Conservation (phyloP, 164 flowering plant genomes). For the Piper longum region DNA sequence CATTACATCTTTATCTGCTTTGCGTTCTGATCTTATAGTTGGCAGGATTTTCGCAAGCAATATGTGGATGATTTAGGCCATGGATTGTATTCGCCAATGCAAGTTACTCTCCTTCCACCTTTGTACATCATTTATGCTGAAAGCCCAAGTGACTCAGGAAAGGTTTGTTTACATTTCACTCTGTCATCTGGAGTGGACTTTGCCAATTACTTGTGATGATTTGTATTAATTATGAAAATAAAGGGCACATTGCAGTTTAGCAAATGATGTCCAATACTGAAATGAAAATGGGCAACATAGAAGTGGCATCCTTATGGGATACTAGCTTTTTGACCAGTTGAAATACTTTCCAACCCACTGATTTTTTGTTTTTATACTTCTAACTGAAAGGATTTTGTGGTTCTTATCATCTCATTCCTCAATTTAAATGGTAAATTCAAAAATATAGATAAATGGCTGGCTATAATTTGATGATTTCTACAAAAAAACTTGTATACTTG, state of each 20-base stretch:
- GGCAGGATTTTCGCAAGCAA: conserved; percentile 71
- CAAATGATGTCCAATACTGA: no score
- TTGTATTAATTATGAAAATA: not conserved
- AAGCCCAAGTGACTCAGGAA: conserved; percentile 98
- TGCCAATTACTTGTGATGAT: no score
- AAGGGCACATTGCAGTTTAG: not conserved
- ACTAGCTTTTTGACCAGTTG: no score
- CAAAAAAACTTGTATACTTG: no score
- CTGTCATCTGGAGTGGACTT: not conserved
- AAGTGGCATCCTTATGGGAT: no score
- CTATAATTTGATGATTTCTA: not conserved
- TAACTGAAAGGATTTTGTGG: no score
- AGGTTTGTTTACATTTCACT: conserved; percentile 29
- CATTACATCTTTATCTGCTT: not conserved
- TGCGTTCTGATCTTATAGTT: not conserved
- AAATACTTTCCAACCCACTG: no score
- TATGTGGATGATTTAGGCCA: conserved; percentile 70
- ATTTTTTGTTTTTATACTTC: no score
- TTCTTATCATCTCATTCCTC: no score
- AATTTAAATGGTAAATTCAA: no score
- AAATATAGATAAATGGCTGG: no score
- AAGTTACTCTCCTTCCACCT: conserved; percentile 64
- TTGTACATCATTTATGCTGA: conserved; percentile 88
- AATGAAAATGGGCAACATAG: no score
- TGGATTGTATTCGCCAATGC: conserved; percentile 75